phyloP scores from a whole-genome alignment of 1,139 yeast species.

The Tardiomyces blankii region DNA sequence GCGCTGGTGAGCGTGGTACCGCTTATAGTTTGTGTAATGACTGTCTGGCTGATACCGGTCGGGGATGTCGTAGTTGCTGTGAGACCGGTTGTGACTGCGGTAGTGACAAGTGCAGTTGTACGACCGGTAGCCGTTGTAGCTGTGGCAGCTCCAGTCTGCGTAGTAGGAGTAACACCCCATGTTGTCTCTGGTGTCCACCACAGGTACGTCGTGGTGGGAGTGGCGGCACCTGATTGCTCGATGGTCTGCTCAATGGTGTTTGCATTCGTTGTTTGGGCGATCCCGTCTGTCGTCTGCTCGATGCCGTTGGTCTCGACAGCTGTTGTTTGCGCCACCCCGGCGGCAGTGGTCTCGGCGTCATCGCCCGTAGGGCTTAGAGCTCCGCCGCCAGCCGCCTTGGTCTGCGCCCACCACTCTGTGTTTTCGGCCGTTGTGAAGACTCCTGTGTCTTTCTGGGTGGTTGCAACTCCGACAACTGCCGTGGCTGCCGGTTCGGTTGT shows the following conservation, averaged over 20 bases:
- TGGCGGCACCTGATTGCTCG: neutral
- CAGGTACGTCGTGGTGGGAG: neutral
- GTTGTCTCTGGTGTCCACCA: neutral
- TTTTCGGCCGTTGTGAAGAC: neutral
- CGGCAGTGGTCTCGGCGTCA: too few species aligned
- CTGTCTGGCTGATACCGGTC: neutral
- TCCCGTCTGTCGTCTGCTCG: too few species aligned
- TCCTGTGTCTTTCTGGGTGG: too few species aligned
- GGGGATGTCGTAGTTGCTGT: neutral
- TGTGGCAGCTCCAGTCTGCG: neutral
- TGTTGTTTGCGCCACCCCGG: too few species aligned
- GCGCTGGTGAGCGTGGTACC: too few species aligned
- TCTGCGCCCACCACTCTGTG: neutral
- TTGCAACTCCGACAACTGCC: too few species aligned
- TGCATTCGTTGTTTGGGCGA: too few species aligned
- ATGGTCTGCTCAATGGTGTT: neutral
- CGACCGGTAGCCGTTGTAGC: neutral
- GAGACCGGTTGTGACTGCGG: neutral
- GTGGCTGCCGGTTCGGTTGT: neutral
- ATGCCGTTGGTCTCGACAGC: too few species aligned
- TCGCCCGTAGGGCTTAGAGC: neutral
- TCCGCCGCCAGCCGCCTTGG: neutral
- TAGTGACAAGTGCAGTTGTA: too few species aligned
- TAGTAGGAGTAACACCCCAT: neutral
- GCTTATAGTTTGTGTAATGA: too few species aligned